Percentiles rank a stretch among this genome's conserved stretches.
Conservation (phyloP, 1,139 yeast species). For the Citeromyces hawaiiensis region DNA sequence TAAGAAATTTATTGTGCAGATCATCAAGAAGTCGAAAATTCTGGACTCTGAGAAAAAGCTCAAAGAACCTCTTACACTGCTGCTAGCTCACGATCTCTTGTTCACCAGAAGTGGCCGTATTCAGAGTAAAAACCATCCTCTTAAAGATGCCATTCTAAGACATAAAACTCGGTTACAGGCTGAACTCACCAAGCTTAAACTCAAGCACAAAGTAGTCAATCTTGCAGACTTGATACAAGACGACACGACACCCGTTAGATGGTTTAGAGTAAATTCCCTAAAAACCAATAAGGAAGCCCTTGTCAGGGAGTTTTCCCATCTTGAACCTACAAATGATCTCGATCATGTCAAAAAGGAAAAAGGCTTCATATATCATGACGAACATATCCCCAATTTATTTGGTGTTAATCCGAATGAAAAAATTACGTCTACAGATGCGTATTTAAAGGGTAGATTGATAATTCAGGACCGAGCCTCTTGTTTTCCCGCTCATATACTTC, state of each 20-base stretch:
- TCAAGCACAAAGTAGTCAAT: conserved; percentile 46
- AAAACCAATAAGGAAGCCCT: conserved; percentile 28
- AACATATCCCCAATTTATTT: conserved; percentile 56
- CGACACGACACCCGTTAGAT: conserved; percentile 74
- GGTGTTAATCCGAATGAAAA: conserved; percentile 73
- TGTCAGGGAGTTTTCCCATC: conserved; percentile 28
- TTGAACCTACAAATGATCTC: conserved; percentile 15
- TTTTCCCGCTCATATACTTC: conserved; percentile 79
- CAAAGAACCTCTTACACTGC: conserved; percentile 34
- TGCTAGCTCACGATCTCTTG: conserved; percentile 72
- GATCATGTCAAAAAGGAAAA: conserved; percentile 26
- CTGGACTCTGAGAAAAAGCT: conserved; percentile 33
- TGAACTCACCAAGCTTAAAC: conserved; percentile 65
- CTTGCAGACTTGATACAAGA: conserved; percentile 36
- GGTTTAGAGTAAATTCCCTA: conserved; percentile 72
- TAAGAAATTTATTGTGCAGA: conserved; percentile 42
- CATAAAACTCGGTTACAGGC: conserved; percentile 75
- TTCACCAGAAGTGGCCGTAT: conserved; percentile 70
- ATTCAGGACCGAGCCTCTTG: conserved; percentile 96
- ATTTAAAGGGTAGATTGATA: conserved; percentile 63
- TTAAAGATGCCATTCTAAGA: conserved; percentile 67
- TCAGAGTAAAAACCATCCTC: conserved; percentile 79
- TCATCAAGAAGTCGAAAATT: conserved; percentile 56
- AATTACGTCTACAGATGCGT: conserved; percentile 51
- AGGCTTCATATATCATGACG: conserved; percentile 59